Base-by-base conservation (phyloP, 1,284 basidiomycete species). In the Sphaerobolus stellatus region DNA sequence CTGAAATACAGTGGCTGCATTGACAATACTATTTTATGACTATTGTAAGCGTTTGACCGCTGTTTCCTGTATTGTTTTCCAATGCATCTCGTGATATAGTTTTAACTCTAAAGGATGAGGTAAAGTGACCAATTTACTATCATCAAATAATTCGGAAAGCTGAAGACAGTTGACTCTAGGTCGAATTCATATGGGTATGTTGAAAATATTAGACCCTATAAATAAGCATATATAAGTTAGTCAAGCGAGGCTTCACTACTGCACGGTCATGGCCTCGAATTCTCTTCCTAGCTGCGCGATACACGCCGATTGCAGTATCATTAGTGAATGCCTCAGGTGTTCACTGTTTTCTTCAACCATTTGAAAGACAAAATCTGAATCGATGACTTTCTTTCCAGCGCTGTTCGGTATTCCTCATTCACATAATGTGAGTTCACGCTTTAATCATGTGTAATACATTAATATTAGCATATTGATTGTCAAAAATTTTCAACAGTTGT, bases 181-280 rank as follows among this genome's bases (percentile, higher is more conserved):
- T 54, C 18, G 47, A 54, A 25, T 49, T 54, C 31, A 46, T 54
- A 20, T 54, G 52, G 52, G 52, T 54, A 30, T 41, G 46, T 47
- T 30, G 5, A 16, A 44, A 24, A n/a, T n/a, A n/a, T 14, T 22
- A n/a, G 30, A 16, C 18, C 20, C 48, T 48, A 22, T 20, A 28
- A 18, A 9, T 43, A 11, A 13, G 11, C 14, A n/a, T 25, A 24
- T 25, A 13, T 14, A 16, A 27, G 25, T 34, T 24, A 13, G 18
- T 9, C n/a, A 14, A 54, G 52, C 52, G 52, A n/a, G 52, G 52
- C 7, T 30, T 30, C 6, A 22, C 40, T 18, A 13, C 25, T 25
- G n/a, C n/a, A n/a, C 31, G 52, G 7, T 48, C 52, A 29, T 54
- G 52, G 52, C 52, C 52, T 29, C 46, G 52, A 25, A n/a, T 49